Percentiles rank a stretch among this genome's conserved stretches.
Conservation (phyloP, 352 stramenopile species). For the Phytophthora multivora region DNA sequence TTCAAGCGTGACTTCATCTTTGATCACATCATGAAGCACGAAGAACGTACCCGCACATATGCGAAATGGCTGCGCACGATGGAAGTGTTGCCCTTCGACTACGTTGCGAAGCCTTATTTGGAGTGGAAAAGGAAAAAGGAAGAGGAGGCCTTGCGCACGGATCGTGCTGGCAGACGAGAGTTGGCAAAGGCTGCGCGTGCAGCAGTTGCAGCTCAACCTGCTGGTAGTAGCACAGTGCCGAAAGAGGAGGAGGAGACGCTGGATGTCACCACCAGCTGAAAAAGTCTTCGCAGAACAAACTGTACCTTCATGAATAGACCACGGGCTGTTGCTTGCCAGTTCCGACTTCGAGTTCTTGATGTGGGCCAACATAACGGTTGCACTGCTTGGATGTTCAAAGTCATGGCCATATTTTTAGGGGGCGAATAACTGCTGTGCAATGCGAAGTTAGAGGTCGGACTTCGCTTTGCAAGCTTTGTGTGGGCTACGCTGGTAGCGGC, state of each 20-base stretch:
- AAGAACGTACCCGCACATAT: slow-evolving; percentile 76
- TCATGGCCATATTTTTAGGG: slow-evolving; percentile 35
- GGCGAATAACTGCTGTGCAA: slow-evolving; percentile 17
- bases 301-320: slow-evolving; percentile 10
- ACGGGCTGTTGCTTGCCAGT: background rate
- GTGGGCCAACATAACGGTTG: slow-evolving; percentile 3
- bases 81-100: slow-evolving; percentile 73
- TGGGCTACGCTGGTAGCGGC: background rate
- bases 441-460: background rate
- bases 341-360: background rate
- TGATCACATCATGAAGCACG: slow-evolving; percentile 84
- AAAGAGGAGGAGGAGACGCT: background rate
- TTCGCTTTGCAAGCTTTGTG: background rate
- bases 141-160: slow-evolving; percentile 44
- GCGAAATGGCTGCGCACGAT: slow-evolving; percentile 82
- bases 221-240: background rate
- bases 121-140: slow-evolving; percentile 85
- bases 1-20: slow-evolving; percentile 87
- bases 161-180: slow-evolving; percentile 50
- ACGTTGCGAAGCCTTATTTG: slow-evolving; percentile 55
- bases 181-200: slow-evolving; percentile 37
- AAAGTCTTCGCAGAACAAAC: background rate
- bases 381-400: slow-evolving; percentile 1
- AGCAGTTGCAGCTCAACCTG: slow-evolving; percentile 4
- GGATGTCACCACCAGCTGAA: slow-evolving; percentile 12